Evolutionary conservation across 331 rosid genomes (phyloP).

Genomic region (Rosa hybrid): DNA sequence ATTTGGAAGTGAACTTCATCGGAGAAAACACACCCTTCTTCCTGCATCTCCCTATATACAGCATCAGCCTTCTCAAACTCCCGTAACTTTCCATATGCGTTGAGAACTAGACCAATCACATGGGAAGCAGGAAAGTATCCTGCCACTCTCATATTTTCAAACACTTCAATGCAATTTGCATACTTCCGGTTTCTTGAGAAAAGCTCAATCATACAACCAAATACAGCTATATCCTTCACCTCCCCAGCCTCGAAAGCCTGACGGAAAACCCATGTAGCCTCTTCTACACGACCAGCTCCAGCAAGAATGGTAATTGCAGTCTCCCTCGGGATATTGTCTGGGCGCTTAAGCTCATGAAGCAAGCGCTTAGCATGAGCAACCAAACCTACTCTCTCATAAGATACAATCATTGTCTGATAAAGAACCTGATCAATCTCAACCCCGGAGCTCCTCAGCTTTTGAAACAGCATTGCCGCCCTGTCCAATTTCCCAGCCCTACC

Average conservation of each 20-base stretch:
- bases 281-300: constrained; percentile 80
- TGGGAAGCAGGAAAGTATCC: constrained; percentile 84
- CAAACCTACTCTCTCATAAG: constrained; percentile 83
- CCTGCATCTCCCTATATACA: constrained; percentile 69
- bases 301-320: constrained; percentile 78
- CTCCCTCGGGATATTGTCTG: constrained; percentile 74
- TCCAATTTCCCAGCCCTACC: constrained; percentile 89
- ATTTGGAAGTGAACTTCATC: constrained; percentile 92
- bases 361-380: constrained; percentile 92
- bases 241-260: constrained; percentile 80
- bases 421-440: constrained; percentile 84
- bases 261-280: constrained; percentile 94
- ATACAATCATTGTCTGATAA: constrained; percentile 92
- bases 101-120: constrained; percentile 79
- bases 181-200: constrained; percentile 71
- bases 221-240: constrained; percentile 75
- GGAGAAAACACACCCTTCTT: constrained; percentile 72
- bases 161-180: constrained; percentile 67
- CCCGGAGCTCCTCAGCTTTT: constrained; percentile 80
- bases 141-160: constrained; percentile 77
- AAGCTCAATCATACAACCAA: constrained; percentile 71
- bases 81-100: constrained; percentile 81
- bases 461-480: constrained; percentile 82
- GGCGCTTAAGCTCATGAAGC: constrained; percentile 75
- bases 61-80: constrained; percentile 80